Base-by-base conservation (phyloP, 2,329 filamentous ascomycete species). In the Paracamarosporium sp. region DNA sequence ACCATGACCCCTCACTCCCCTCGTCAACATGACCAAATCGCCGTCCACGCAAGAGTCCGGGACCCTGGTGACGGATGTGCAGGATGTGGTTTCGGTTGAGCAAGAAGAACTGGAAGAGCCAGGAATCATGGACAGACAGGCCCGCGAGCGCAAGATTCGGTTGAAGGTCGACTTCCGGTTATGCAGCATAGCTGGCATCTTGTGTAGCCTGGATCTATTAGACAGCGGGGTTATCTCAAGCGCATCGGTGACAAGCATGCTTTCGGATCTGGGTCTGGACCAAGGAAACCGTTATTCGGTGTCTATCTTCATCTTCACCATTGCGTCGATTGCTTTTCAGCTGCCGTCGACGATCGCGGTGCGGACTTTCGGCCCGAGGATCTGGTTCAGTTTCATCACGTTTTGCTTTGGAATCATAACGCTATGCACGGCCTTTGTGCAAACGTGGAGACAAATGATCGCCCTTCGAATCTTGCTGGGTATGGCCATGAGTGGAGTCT, bases 251-350 rank as follows among this genome's bases (percentile, higher is more conserved):
- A 91, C 89, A 0, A 87, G 82, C 25, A 89, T 91, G 85, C 81
- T 87, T 45, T 68, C 77, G 11, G 88, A 91, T 67, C 79, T 91
- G 40, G 82, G 83, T 15, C 78, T 91, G 12, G 82, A 85, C 9
- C 69, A 79, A 40, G 88, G 88, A 22, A 86, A 88, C 61, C 81
- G 88, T 36, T 91, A 89, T 64, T 89, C 86, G 1, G 83, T 91
- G 4, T 83, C 87, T 22, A 91, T 92, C 56, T 89, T 91, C 77
- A 89, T 91, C 70, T 90, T 91, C 74, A 90, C 88, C 9, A 82
- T 91, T 54, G 81, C 88, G 5, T 87, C 83, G 65, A 88, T 91
- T 38, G 82, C 83, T 9, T 90, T 89, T 67, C 88, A 91, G 70
- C 77, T 91, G 7, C 89, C 89, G 0, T 87, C 86, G 1, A 91